A percentile compares a stretch with the other conserved stretches of the same genome.
phyloP scores from a whole-genome alignment of 2,329 filamentous ascomycete genomes.

The Colletotrichum sp. region DNA sequence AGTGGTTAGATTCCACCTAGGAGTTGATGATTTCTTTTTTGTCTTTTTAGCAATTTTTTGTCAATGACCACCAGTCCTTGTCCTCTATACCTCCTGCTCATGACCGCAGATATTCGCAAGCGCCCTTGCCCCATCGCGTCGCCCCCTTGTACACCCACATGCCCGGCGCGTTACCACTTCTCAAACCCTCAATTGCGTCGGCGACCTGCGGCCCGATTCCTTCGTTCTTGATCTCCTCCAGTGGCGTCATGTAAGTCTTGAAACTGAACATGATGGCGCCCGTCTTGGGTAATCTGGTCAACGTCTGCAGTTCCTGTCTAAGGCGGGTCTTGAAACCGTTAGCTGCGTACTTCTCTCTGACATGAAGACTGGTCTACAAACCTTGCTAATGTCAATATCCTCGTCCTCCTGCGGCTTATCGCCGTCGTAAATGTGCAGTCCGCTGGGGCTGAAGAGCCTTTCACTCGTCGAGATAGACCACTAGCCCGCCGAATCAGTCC shows the following conservation, averaged over 20 bases:
- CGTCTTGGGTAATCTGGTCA: conserved; percentile 53
- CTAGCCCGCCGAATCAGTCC: conserved; percentile 30
- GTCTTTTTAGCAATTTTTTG: neutral
- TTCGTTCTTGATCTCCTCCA: conserved; percentile 53
- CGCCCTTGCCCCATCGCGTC: conserved; percentile 50
- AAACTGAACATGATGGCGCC: conserved; percentile 57
- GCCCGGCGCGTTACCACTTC: conserved; percentile 54
- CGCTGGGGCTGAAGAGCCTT: conserved; percentile 42
- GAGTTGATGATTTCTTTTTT: neutral
- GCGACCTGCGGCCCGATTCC: conserved; percentile 51
- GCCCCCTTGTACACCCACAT: conserved; percentile 61
- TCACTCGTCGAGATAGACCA: conserved; percentile 54
- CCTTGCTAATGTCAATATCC: conserved; percentile 43
- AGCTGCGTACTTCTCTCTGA: neutral
- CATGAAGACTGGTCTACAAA: neutral
- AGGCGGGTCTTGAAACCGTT: conserved; percentile 35
- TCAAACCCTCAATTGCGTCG: conserved; percentile 58
- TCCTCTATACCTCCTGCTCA: neutral
- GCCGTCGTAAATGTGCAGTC: conserved; percentile 40
- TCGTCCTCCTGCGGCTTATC: conserved; percentile 37
- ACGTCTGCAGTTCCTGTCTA: conserved; percentile 56
- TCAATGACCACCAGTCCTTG: no score
- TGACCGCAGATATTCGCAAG: conserved; percentile 51
- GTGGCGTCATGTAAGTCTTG: conserved; percentile 59
- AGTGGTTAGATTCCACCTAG: neutral